Evolutionary conservation across 768 basidiomycete genomes (phyloP).

Genomic region (Auricularia heimuer): DNA sequence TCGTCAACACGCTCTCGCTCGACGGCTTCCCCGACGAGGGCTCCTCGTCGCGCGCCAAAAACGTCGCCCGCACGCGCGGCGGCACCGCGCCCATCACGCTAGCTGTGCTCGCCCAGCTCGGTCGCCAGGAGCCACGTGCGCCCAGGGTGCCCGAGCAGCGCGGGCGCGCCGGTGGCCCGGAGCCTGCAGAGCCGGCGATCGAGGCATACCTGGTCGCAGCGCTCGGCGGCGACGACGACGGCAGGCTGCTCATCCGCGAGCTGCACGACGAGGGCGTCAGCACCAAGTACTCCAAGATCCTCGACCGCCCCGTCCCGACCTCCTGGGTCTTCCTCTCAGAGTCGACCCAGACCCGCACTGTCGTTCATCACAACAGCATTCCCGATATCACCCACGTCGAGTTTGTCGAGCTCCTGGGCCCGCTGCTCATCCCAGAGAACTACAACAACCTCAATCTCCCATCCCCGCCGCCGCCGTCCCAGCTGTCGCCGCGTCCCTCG

Average conservation of each 20-base stretch:
- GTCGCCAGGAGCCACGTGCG: not conserved
- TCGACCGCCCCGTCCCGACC: slow-evolving; percentile 59
- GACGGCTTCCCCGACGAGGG: slow-evolving; percentile 49
- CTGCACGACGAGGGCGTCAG: slow-evolving; percentile 58
- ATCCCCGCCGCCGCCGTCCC: slow-evolving; percentile 20
- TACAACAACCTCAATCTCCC: slow-evolving; percentile 36
- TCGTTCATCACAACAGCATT: slow-evolving; percentile 80
- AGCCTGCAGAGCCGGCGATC: slow-evolving; percentile 25
- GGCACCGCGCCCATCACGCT: slow-evolving; percentile 65
- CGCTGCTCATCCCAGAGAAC: slow-evolving; percentile 75
- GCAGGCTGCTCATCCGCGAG: slow-evolving; percentile 47
- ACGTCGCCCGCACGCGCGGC: slow-evolving; percentile 56
- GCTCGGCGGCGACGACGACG: slow-evolving; percentile 64
- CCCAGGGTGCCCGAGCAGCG: not conserved
- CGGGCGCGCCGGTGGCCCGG: not conserved
- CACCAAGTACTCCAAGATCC: slow-evolving; percentile 69
- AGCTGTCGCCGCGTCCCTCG: slow-evolving; percentile 22
- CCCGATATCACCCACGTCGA: slow-evolving; percentile 84
- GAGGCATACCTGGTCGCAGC: slow-evolving; percentile 67
- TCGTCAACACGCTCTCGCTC: slow-evolving; percentile 61
- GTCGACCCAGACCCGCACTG: slow-evolving; percentile 51
- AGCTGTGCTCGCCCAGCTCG: slow-evolving; percentile 57
- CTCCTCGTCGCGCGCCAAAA: slow-evolving; percentile 57
- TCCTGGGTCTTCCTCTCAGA: slow-evolving; percentile 64
- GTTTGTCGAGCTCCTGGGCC: slow-evolving; percentile 69